Evolutionary conservation across 352 stramenopile species (phyloP), one percentile per base, ranked within the genome.

Genomic region (Phytophthora pseudosyringae): DNA sequence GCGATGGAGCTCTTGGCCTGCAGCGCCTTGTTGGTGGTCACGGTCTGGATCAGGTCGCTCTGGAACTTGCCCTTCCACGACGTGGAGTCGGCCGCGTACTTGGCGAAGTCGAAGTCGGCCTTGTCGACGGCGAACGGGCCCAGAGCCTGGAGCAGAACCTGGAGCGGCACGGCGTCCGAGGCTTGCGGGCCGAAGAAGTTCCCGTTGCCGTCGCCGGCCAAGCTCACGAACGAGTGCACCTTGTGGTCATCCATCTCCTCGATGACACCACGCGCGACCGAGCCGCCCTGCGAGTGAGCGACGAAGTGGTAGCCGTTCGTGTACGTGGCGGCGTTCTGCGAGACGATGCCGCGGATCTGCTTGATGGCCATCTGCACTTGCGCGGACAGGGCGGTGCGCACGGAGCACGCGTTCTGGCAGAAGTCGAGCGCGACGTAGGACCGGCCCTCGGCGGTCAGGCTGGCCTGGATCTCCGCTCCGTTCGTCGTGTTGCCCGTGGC

Each of bases 201-300:
- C 28, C 80, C 80, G 51, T 89, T 85, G 29, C 74, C 69, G 0
- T 74, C 66, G 8, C 80, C 77, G 1, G 80, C 76, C 32, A 89
- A 56, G 26, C 69, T 83, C 58, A 88, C 71, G 63, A 75, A 80
- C 26, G 69, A 78, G 55, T 81, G 64, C 12, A 76, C 75, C 7
- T 81, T 78, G 71, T 86, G 80, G 65, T 83, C 69, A 35, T 89
- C 73, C 80, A 82, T 83, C 21, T 83, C 70, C 55, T 85, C 75
- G 10, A 86, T 67, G 26, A 89, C 75, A 28, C 67, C 76, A 32
- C 80, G 75, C 16, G 76, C 61, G n/a, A 89, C 63, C 10, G 75
- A 67, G 0, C 70, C 80, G 21, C 80, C 80, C 15, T 82, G 75
- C n/a, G 80, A 89, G 59, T 89, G 73, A 39, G 69, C 71, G 2